phyloP scores from a whole-genome alignment of 2,329 filamentous ascomycete species.

The Mariannaea elegans region DNA sequence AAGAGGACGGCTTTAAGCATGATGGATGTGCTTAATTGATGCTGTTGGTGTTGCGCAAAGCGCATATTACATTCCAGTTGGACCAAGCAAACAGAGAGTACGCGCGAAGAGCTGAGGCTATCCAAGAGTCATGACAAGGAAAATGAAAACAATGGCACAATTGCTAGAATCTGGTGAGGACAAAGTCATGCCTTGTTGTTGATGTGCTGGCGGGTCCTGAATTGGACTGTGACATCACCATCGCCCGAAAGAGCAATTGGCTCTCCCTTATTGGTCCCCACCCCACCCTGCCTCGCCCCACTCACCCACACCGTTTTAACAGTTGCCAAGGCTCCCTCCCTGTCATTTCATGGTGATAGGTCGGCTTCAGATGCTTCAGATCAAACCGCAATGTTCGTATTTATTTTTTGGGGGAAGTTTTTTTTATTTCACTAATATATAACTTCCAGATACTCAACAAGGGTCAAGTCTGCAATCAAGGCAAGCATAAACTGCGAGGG shows the following conservation, averaged over 20 bases:
- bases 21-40: background rate
- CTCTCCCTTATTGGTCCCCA: slow-evolving; percentile 1
- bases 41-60: no score
- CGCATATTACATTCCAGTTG: no score
- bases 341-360: no score
- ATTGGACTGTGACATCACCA: slow-evolving; percentile 18
- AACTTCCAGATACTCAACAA: no score
- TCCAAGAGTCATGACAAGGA: background rate
- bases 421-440: no score
- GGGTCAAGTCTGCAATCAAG: background rate
- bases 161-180: background rate
- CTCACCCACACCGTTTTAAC: no score
- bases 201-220: slow-evolving; percentile 12
- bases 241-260: background rate
- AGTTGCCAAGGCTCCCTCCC: no score
- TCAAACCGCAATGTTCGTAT: no score
- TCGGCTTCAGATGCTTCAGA: no score
- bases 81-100: no score
- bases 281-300: no score
- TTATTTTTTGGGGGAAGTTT: no score
- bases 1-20: slow-evolving; percentile 34
- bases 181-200: slow-evolving; percentile 8
- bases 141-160: background rate
- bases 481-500: background rate
- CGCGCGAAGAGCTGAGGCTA: background rate